Conservation (phyloP, 495 filamentous ascomycete species). For the Diplogelasinospora grovesii region DNA sequence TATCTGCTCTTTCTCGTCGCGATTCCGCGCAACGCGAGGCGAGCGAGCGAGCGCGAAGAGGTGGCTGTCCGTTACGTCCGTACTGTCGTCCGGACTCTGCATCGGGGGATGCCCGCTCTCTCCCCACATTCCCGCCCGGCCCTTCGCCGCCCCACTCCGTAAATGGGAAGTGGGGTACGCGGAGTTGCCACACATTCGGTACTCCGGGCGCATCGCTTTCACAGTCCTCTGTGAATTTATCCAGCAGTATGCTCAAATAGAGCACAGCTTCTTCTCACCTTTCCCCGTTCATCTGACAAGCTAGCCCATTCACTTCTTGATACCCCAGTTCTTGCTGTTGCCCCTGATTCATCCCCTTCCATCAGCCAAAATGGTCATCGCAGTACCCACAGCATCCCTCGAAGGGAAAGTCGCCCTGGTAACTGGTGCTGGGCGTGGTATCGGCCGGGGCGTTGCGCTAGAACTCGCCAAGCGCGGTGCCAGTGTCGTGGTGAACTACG, state of each 20-base stretch:
- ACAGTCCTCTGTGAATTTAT: too few species aligned
- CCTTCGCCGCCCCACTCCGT: constrained; percentile 20
- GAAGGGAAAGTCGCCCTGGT: constrained; percentile 67
- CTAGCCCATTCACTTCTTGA: too few species aligned
- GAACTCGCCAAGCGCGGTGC: constrained; percentile 69
- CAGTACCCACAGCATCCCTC: constrained; percentile 34
- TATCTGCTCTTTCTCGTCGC: too few species aligned
- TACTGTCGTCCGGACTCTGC: constrained; percentile 13
- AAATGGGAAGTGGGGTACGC: constrained; percentile 5
- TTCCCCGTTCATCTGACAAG: too few species aligned
- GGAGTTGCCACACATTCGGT: too few species aligned
- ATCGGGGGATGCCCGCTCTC: constrained; percentile 11
- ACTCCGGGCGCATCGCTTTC: too few species aligned
- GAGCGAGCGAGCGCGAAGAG: too few species aligned
- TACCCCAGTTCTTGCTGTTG: too few species aligned
- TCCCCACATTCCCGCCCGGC: constrained; percentile 3
- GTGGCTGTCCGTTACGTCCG: too few species aligned
- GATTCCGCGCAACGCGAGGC: too few species aligned
- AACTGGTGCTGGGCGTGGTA: constrained; percentile 66
- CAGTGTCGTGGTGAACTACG: constrained; percentile 73
- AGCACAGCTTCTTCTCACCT: too few species aligned
- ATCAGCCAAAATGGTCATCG: constrained; percentile 23
- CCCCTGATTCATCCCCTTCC: not conserved
- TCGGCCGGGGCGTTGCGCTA: constrained; percentile 67
- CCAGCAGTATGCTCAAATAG: too few species aligned